phyloP scores from a whole-genome alignment of 805 yeast genomes.

The Cyberlindnera mrakii region DNA sequence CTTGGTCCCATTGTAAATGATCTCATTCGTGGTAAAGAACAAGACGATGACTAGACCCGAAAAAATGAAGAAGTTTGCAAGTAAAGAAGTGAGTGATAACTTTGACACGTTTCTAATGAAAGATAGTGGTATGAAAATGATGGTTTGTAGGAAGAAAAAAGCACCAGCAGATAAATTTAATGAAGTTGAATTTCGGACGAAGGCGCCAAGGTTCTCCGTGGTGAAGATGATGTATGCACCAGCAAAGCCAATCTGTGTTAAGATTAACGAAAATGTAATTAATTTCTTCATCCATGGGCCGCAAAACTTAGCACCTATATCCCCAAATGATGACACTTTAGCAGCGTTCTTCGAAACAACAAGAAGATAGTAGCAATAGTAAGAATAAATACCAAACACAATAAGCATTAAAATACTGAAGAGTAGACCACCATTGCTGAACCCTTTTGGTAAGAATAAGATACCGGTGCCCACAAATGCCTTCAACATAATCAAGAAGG shows the following conservation, averaged over 20 bases:
- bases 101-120: constrained; percentile 72
- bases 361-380: constrained; percentile 70
- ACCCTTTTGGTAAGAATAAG: constrained; percentile 62
- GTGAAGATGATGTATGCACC: constrained; percentile 80
- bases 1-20: constrained; percentile 40
- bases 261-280: constrained; percentile 56
- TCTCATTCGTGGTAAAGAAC: constrained; percentile 44
- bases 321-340: constrained; percentile 71
- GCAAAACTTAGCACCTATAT: constrained; percentile 58
- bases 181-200: constrained; percentile 44
- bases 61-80: constrained; percentile 67
- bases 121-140: constrained; percentile 61
- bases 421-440: constrained; percentile 63
- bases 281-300: constrained; percentile 61
- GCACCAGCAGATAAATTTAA: constrained; percentile 33
- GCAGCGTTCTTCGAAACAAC: constrained; percentile 53
- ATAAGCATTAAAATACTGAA: constrained; percentile 49
- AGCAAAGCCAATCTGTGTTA: constrained; percentile 75
- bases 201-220: constrained; percentile 64
- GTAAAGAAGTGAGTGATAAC: constrained; percentile 61
- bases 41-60: constrained; percentile 61
- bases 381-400: constrained; percentile 64
- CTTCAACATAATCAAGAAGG: constrained; percentile 64
- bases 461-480: constrained; percentile 78
- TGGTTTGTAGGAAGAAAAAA: constrained; percentile 48